Conservation (phyloP, 805 yeast species). For the Yamadazyma laniorum region DNA sequence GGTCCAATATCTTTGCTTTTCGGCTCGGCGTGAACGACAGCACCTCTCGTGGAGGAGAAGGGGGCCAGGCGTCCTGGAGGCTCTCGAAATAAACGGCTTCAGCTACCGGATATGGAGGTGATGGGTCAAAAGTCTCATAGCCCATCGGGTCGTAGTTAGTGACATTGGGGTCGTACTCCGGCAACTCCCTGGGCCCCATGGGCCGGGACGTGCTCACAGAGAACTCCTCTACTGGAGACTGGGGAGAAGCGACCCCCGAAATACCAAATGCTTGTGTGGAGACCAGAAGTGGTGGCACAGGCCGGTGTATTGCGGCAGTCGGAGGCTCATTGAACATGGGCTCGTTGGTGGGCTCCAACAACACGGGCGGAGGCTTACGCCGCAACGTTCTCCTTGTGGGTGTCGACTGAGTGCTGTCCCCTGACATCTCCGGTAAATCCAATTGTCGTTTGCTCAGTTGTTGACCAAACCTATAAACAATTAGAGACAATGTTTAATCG, state of each 20-base stretch:
- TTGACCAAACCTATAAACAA: no score
- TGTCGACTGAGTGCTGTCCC: neutral
- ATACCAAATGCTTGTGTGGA: neutral
- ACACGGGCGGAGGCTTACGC: constrained; percentile 27
- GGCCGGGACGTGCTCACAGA: constrained; percentile 25
- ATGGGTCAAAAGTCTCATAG: neutral
- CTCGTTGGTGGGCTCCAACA: no score
- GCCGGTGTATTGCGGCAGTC: no score
- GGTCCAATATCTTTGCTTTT: constrained; percentile 12
- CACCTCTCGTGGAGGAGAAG: neutral
- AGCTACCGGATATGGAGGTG: constrained; percentile 13
- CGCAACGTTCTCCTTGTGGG: constrained; percentile 19
- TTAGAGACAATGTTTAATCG: no score
- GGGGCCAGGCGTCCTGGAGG: neutral
- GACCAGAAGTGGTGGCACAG: no score
- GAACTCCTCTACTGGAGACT: neutral
- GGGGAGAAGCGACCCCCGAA: no score
- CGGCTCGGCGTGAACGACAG: constrained; percentile 1
- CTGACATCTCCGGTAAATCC: neutral
- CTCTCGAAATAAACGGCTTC: neutral
- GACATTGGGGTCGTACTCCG: constrained; percentile 26
- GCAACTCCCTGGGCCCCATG: constrained; percentile 40
- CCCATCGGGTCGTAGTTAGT: constrained; percentile 10
- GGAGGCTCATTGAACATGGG: no score
- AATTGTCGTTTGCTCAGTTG: neutral